Conservation (phyloP, 495 filamentous ascomycete species). For the Schizothecium vesticola region DNA sequence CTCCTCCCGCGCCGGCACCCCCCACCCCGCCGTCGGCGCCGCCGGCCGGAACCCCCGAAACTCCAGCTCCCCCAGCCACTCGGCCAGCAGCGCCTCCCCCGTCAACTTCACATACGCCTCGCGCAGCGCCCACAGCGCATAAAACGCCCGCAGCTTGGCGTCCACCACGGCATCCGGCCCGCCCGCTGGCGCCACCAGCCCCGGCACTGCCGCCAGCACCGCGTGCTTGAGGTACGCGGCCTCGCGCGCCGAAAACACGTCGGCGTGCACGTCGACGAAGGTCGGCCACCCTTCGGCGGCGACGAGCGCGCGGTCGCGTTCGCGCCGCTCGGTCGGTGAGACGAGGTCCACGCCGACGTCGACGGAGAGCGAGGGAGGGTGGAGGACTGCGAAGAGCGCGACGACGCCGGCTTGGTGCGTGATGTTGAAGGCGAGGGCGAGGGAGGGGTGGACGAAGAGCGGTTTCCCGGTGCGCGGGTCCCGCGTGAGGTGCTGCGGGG, state of each 20-base stretch:
- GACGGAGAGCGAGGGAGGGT: conserved; percentile 13
- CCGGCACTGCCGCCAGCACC: conserved; percentile 22
- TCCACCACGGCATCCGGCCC: conserved; percentile 20
- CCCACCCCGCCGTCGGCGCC: conserved; percentile 19
- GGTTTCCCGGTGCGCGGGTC: conserved; percentile 59
- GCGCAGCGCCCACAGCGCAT: conserved; percentile 82
- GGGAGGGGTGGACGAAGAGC: conserved; percentile 31
- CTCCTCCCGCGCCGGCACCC: conserved; percentile 14
- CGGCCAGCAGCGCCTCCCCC: conserved; percentile 77
- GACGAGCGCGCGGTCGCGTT: conserved; percentile 45
- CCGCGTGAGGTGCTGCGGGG: conserved; percentile 47
- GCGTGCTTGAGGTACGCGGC: conserved; percentile 33
- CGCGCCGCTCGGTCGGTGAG: conserved; percentile 63
- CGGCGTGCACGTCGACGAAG: conserved; percentile 74
- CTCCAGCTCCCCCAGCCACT: conserved; percentile 61
- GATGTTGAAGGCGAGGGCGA: conserved; percentile 74
- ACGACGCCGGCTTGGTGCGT: conserved; percentile 82
- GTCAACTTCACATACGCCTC: conserved; percentile 94
- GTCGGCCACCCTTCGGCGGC: conserved; percentile 50
- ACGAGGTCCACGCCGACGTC: conserved; percentile 66
- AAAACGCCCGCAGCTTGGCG: conserved; percentile 64
- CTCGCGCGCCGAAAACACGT: conserved; percentile 59
- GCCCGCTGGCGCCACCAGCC: conserved; percentile 14
- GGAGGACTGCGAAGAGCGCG: conserved; percentile 39
- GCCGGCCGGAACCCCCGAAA: conserved; percentile 34